These are phyloP conservation scores for Globisporangium viniferum DNA, from an alignment of 352 stramenopile species.

Conservation along the genomic window DNA sequence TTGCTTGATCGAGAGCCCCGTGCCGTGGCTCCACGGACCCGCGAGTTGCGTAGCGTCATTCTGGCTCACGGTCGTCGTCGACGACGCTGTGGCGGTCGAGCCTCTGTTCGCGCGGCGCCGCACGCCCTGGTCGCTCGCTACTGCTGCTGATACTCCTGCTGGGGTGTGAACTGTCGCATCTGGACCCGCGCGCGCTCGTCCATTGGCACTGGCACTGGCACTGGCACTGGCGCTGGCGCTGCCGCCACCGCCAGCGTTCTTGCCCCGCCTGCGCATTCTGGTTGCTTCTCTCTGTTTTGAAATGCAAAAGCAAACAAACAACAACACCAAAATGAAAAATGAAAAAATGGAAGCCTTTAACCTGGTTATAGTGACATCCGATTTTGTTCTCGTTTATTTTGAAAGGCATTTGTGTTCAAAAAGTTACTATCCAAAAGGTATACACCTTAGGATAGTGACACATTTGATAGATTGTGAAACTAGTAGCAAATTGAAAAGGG, in stretches of 20 bases:
- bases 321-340: background rate
- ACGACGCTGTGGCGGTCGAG: background rate
- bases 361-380: background rate
- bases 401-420: background rate
- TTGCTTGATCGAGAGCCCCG: constrained; percentile 1
- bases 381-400: background rate
- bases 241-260: constrained; percentile 1
- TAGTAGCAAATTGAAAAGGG: background rate
- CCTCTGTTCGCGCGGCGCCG: background rate
- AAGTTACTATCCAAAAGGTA: background rate
- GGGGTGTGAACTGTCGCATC: background rate
- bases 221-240: background rate
- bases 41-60: background rate
- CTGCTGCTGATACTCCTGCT: background rate
- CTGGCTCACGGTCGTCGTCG: background rate
- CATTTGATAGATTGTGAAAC: background rate
- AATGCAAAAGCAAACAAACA: constrained; percentile 2
- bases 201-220: background rate
- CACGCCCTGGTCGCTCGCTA: constrained; percentile 12
- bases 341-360: background rate
- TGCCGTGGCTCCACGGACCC: constrained; percentile 16
- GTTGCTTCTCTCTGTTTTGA: constrained; percentile 1
- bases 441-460: background rate
- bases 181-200: background rate
- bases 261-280: constrained; percentile 8